Base-by-base conservation (phyloP, 2,329 filamentous ascomycete genomes). In the Ceratocystis cubensis region DNA sequence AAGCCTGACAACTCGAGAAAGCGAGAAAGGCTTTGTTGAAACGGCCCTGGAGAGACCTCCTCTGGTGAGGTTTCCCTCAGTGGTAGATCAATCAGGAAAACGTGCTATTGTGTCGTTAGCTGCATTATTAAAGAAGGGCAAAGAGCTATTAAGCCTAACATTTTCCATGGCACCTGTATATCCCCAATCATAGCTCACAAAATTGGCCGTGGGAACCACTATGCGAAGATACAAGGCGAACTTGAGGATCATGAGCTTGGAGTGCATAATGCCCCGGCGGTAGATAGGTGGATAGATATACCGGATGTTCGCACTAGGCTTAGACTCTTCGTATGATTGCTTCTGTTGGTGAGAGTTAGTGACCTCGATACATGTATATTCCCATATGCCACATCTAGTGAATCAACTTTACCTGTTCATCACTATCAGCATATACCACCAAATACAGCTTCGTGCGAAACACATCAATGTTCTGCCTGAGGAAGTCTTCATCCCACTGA, bases 71-170 rank as follows among this genome's bases (percentile, higher is more conserved):
- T 69, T 69, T 70, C 28, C 70, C 66, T 74, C 50, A 82, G 80
- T 5, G 94, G 93, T 7, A 97, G 82, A 73, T 99, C 94, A 70
- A 99, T 92, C n/a, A 97, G 73, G 73, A 96, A 97, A 6, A 92
- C 84, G 71, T 86, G 87, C 86, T 88, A 67, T 45, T 68, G 8
- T 13, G 70, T 61, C 28, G 37, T 65, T 41, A 48, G 61, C 10
- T 17, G 28, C 7, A n/a, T 5, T 20, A 15, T 33, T 50, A 28
- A 13, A 5, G 4, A 22, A 50, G 17, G 20, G 8, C 22, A 33
- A 71, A 7, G 46, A 63, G 30, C 59, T 45, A 30, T 30, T 17
- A 62, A 28, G 8, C 80, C 22, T 67, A 72, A 88, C 87, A 75
- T 96, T 96, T 75, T 96, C 92, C 85, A 96, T 88, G 1, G 86